Base-by-base conservation (phyloP, 257 asterid species). In the Nemophila menziesii region DNA sequence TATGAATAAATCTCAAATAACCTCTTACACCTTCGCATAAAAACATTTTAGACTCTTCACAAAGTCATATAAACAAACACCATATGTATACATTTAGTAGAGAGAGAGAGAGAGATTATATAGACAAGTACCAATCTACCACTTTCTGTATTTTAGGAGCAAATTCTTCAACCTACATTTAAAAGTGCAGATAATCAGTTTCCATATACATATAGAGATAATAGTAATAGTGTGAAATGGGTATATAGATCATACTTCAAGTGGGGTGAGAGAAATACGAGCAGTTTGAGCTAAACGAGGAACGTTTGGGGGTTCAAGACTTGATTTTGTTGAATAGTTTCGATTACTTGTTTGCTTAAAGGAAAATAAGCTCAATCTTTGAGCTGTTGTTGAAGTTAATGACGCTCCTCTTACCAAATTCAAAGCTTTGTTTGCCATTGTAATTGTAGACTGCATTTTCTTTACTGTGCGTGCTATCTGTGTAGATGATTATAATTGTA, bases 251-350 rank as follows among this genome's bases (percentile, higher is more conserved):
- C 36, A 9, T 71, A 77, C 78, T 57, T 78, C 65, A 22, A 61
- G 48, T 9, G 72, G 56, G n/a, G 75, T 64, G 52, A 85, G 75
- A 39, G 82, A 81, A 60, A 85, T 85, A 15, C 62, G 84, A 62
- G 98, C 93, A 8, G 93, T 78, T 64, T 75, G 72, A 20, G 95
- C 93, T 52, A 89, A 61, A 36, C 68, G 77, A 26, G 68, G 27
- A 33, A 87, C 90, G 59, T 80, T 62, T 4, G 90, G 90, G 18
- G 89, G 77, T 46, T 78, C 80, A 37, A 84, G 86, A 22, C 73
- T 62, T 17, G 78, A 74, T 52, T 65, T 71, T 21, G 43, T 64
- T 0, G 66, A 24, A 39, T 58, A 61, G 49, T 29, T 51, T 11
- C 16, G 24, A 34, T 2, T 52, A 37, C 43, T 37, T 58, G 27